Percentiles rank a stretch among this genome's conserved stretches.
Conservation (phyloP, 2,329 filamentous ascomycete genomes). For the Neoscytalidium dimidiatum region DNA sequence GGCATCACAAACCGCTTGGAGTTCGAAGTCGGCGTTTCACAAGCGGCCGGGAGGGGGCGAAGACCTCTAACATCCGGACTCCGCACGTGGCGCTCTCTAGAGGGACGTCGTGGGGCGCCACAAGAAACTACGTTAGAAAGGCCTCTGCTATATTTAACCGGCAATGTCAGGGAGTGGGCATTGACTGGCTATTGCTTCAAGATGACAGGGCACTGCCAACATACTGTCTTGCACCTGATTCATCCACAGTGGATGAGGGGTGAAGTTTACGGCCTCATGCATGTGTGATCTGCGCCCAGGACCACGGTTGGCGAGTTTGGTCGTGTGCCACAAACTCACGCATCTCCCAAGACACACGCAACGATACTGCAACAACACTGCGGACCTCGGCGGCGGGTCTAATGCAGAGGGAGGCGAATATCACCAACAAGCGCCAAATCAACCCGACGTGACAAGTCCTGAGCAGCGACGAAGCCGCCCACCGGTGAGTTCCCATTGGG, state of each 20-base stretch:
- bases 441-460: not conserved
- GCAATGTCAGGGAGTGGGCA: not conserved
- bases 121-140: not conserved
- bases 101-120: not conserved
- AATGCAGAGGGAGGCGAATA: not conserved
- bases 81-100: not conserved
- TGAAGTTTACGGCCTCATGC: not conserved
- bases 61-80: not conserved
- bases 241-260: not conserved
- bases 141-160: not conserved
- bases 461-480: not conserved
- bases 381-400: not conserved
- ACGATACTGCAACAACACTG: not conserved
- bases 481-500: not conserved
- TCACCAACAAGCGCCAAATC: conserved; percentile 8
- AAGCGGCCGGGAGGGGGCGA: not conserved
- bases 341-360: not conserved
- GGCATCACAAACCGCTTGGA: not conserved
- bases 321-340: not conserved
- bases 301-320: not conserved
- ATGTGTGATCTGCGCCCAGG: conserved; percentile 12
- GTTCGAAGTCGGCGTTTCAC: not conserved
- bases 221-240: not conserved
- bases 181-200: not conserved
- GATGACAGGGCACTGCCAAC: not conserved